These are phyloP conservation scores for Melocanna baccifera DNA, from an alignment of 176 grass and related monocot species.

Conservation along the genomic window DNA sequence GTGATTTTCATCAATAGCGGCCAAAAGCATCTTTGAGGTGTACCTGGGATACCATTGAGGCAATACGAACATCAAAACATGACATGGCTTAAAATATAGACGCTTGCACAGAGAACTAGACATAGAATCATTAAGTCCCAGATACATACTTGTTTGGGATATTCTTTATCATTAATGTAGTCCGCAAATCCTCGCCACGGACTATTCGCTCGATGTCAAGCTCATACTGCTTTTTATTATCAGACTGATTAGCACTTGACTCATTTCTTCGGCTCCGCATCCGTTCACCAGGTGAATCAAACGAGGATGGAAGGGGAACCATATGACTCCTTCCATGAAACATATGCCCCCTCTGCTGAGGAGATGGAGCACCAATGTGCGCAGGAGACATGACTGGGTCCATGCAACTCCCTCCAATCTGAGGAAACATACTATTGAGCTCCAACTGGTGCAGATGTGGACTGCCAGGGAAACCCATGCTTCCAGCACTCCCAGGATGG, in stretches of 20 bases:
- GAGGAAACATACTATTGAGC: constrained; percentile 45
- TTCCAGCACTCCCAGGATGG: constrained; percentile 52
- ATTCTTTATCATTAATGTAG: constrained; percentile 98
- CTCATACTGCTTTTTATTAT: constrained; percentile 89
- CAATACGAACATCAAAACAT: constrained; percentile 32
- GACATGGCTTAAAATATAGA: constrained; percentile 7
- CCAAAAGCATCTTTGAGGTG: constrained; percentile 97
- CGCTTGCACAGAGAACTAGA: constrained; percentile 43
- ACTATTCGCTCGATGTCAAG: constrained; percentile 82
- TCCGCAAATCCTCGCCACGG: constrained; percentile 63
- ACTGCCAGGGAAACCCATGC: constrained; percentile 60
- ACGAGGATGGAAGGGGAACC: constrained; percentile 52
- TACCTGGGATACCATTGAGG: constrained; percentile 58
- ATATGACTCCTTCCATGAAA: constrained; percentile 68
- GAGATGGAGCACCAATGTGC: constrained; percentile 59
- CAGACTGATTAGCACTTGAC: constrained; percentile 58
- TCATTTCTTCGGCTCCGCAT: constrained; percentile 76
- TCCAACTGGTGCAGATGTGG: constrained; percentile 59
- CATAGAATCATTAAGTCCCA: constrained; percentile 16
- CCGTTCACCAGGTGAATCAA: constrained; percentile 53
- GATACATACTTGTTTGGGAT: constrained; percentile 89
- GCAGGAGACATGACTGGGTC: constrained; percentile 49
- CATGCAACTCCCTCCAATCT: constrained; percentile 44
- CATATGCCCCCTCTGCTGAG: constrained; percentile 74
- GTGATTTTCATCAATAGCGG: constrained; percentile 94